Evolutionary conservation across 2,329 filamentous ascomycete genomes (phyloP), one percentile per base, ranked within the genome.

Genomic region (Immersiporthe knoxdaviesiana): DNA sequence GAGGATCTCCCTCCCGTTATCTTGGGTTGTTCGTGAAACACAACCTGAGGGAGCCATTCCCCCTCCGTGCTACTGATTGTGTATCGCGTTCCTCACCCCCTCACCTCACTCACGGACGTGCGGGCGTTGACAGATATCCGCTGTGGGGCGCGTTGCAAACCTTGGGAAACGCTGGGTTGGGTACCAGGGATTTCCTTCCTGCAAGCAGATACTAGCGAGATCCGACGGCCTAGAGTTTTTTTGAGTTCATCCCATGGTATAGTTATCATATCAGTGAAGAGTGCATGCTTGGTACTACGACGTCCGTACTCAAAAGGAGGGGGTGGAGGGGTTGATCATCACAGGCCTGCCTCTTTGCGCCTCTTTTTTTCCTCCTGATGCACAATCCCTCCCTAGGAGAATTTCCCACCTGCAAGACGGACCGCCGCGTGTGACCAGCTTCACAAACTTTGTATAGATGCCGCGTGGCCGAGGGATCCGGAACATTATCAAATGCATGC

Each of bases 1-100:
- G 24, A 14, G 52, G 24, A 12, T 16, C 6, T 3, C 24, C n/a
- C 24, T 18, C 52, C 24, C 24, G 5, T 30, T 7, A 30, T 47
- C 21, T 30, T 2, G 3, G 27, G 52, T 16, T 16, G 52, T 18
- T 18, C 52, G 24, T 56, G 52, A 56, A 56, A 56, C 52, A 47
- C 52, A 16, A 30, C 24, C 24, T 30, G 52, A 56, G 27, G 52
- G 27, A n/a, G 44, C 44, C 44, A 1, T 30, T 1, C 24, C 24
- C 14, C 24, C 52, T 56, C 24, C 27, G 27, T 56, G 52, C 52
- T 56, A 56, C 52, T 56, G 52, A 18, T 56, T 56, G 24, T 56
- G 52, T 56, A 16, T 56, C 52, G 52, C 18, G 14, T 27, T n/a
- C 10, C n/a, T 39, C 12, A 0, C 41, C 21, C 21, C 44, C 44